These are phyloP conservation scores for Mortierella sp. DNA, from an alignment of 371 early-diverging fungal genomes.

Conservation along the genomic window DNA sequence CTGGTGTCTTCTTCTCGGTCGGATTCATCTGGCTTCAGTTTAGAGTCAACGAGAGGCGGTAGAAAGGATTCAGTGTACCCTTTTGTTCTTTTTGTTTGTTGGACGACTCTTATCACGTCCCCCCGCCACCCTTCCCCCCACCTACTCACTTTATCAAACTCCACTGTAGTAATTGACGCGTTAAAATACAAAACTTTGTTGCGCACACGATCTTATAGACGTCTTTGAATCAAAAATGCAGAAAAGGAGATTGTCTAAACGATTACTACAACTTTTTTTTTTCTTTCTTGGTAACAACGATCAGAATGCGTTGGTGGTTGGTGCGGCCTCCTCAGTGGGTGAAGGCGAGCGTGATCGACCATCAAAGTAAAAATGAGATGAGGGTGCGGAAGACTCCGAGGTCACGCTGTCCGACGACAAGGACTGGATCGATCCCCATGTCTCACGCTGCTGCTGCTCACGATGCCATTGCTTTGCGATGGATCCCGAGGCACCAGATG, in stretches of 20 bases:
- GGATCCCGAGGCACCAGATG: neutral
- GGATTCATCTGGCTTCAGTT: conserved; percentile 85
- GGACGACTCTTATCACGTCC: too few species aligned
- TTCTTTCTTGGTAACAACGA: too few species aligned
- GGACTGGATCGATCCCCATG: conserved; percentile 37
- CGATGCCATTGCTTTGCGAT: conserved; percentile 28
- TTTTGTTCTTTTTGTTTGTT: conserved; percentile 2
- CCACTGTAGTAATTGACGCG: too few species aligned
- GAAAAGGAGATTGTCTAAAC: too few species aligned
- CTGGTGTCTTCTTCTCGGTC: conserved; percentile 70
- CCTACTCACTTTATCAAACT: too few species aligned
- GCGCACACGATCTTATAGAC: too few species aligned
- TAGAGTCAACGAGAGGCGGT: conserved; percentile 86
- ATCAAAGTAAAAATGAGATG: conserved; percentile 52
- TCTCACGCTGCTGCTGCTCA: conserved; percentile 16
- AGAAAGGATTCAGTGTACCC: conserved; percentile 19
- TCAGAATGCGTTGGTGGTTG: conserved; percentile 18
- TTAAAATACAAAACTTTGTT: too few species aligned
- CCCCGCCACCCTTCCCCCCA: too few species aligned
- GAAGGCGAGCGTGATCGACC: conserved; percentile 47
- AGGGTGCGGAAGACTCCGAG: conserved; percentile 37
- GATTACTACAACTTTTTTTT: too few species aligned
- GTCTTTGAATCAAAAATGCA: too few species aligned
- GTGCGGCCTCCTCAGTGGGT: conserved; percentile 31
- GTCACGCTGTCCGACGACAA: conserved; percentile 36